These are phyloP conservation scores for Kazachstania bromeliacearum DNA, from an alignment of 805 yeast genomes.

Conservation along the genomic window DNA sequence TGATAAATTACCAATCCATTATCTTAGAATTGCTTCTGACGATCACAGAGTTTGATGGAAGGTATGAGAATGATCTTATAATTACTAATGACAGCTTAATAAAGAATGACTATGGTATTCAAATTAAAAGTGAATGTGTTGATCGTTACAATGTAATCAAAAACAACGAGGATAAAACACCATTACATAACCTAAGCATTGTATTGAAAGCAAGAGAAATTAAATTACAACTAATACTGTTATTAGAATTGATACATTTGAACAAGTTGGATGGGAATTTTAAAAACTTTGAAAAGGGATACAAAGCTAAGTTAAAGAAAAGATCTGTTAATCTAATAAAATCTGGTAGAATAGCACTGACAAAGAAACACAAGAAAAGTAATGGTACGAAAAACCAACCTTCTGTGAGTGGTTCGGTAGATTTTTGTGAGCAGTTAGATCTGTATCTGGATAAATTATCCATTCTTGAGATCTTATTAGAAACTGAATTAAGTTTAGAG, in stretches of 20 bases:
- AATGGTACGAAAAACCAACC: slow-evolving; percentile 1
- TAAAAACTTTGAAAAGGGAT: slow-evolving; percentile 25
- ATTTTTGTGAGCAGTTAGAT: slow-evolving; percentile 31
- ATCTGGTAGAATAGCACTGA: slow-evolving; percentile 12
- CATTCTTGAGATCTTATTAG: slow-evolving; percentile 42
- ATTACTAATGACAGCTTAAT: slow-evolving; percentile 18
- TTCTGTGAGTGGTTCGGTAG: slow-evolving; percentile 4
- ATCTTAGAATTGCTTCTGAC: slow-evolving; percentile 29
- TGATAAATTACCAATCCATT: slow-evolving; percentile 13
- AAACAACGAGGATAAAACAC: slow-evolving; percentile 3
- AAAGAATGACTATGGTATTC: slow-evolving; percentile 15
- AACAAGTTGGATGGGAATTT: slow-evolving; percentile 30
- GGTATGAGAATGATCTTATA: slow-evolving; percentile 16
- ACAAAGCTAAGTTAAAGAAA: slow-evolving; percentile 16
- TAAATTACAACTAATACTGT: slow-evolving; percentile 42
- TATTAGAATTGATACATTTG: slow-evolving; percentile 37
- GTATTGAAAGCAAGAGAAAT: slow-evolving; percentile 46
- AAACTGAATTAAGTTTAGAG: slow-evolving; percentile 19
- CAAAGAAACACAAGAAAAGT: slow-evolving; percentile 17
- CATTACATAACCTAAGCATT: slow-evolving; percentile 24
- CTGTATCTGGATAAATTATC: slow-evolving; percentile 43
- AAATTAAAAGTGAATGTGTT: slow-evolving; percentile 14
- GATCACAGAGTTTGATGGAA: slow-evolving; percentile 33
- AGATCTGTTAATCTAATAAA: slow-evolving; percentile 26
- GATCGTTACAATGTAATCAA: slow-evolving; percentile 5